Base-by-base conservation (phyloP, 768 basidiomycete genomes). In the Phaffia tasmanica region DNA sequence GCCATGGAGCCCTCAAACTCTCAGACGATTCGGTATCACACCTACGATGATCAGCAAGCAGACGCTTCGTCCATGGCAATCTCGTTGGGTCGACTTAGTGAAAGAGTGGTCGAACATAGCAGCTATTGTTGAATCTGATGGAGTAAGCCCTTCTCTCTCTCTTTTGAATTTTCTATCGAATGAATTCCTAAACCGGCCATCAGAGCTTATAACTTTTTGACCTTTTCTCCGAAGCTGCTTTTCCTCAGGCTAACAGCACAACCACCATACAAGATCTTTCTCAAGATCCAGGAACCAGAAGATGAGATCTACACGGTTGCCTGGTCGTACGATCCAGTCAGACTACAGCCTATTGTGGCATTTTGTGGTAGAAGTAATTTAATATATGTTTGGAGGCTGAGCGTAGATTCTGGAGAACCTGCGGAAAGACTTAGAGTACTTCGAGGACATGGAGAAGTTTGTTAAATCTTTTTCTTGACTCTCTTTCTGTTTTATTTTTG, bases 391-490 rank as follows among this genome's bases (percentile, higher is more conserved):
- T 69, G 67, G 67, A 58, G 63, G 48, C 71, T 30, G 70, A 73
- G 46, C 51, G 56, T 15, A 19, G 67, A 15, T 11, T 16, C 50
- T 0, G n/a, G n/a, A 11, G 54, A 49, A 19, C 30, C 1, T 4
- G 35, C 67, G 16, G 23, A 56, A n/a, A 47, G 64, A 8, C 14
- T 72, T 3, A 56, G 73, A 19, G 63, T 70, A 0, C 57, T 75
- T 18, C 61, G 48, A 57, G 74, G 74, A 0, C 74, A 75, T 57
- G 74, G 74, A 15, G 73, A 69, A 27, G 74, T 75, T 58, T 64
- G 72, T 29, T 21, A n/a, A 56, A 15, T 9, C 54, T 19, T n/a
- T n/a, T n/a, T n/a, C n/a, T n/a, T n/a, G n/a, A n/a, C n/a, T n/a
- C n/a, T n/a, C n/a, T n/a, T 4, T 25, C 19, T 15, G 16, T 27